phyloP scores from a whole-genome alignment of 2,329 filamentous ascomycete genomes.

The Penicillium hordei region DNA sequence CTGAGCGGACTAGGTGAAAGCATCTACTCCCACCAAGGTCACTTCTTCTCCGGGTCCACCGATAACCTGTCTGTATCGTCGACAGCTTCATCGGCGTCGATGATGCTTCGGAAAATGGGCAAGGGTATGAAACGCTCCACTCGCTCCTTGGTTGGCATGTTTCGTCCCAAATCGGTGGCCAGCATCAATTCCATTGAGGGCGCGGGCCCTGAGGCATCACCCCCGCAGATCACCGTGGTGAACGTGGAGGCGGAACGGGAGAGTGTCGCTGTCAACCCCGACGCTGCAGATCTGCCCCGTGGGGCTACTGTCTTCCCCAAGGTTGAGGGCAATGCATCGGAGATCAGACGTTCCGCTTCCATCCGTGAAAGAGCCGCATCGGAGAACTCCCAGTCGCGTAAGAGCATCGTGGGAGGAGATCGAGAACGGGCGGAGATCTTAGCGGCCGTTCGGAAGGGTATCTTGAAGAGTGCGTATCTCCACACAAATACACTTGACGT shows the following conservation, averaged over 20 bases:
- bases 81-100: conserved; percentile 50
- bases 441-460: conserved; percentile 90
- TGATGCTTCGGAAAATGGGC: conserved; percentile 87
- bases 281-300: conserved; percentile 63
- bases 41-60: conserved; percentile 84
- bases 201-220: conserved; percentile 62
- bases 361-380: conserved; percentile 36
- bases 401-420: conserved; percentile 89
- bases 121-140: conserved; percentile 95
- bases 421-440: conserved; percentile 87
- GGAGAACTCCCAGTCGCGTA: conserved; percentile 60
- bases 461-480: conserved; percentile 74
- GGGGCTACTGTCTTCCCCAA: conserved; percentile 81
- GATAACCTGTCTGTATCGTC: conserved; percentile 71
- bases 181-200: conserved; percentile 69
- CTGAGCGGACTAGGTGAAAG: conserved; percentile 85
- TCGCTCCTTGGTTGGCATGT: conserved; percentile 86
- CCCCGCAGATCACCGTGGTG: conserved; percentile 90
- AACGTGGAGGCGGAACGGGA: conserved; percentile 92
- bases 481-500: background rate
- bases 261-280: conserved; percentile 70
- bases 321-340: conserved; percentile 77
- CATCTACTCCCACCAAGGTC: conserved; percentile 85
- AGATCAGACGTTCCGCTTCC: conserved; percentile 42
- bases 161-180: conserved; percentile 88